phyloP scores from a whole-genome alignment of 1,284 basidiomycete genomes.

The Lentinula novae-zelandiae region DNA sequence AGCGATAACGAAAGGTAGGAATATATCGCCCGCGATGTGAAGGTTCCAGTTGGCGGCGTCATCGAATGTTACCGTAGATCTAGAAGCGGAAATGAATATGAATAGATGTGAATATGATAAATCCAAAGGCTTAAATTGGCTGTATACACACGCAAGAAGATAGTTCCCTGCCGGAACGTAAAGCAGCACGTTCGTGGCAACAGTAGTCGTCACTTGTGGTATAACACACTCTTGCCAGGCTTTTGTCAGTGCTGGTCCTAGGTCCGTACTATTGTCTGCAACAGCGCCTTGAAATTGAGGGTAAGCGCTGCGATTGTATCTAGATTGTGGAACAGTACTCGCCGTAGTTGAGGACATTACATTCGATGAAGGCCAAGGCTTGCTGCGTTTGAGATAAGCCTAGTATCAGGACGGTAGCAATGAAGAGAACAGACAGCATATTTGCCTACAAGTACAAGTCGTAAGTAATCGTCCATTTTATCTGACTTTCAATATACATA shows the following conservation, averaged over 20 bases:
- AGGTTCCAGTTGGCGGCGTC: constrained; percentile 20
- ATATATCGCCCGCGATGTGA: constrained; percentile 18
- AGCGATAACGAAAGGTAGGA: constrained; percentile 20
- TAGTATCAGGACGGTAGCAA: not conserved
- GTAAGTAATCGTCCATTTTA: too few species aligned
- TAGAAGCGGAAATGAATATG: not conserved
- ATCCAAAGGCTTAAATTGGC: too few species aligned
- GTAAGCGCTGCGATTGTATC: too few species aligned
- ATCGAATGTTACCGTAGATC: constrained; percentile 17
- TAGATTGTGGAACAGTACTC: not conserved
- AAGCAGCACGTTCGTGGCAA: constrained; percentile 15
- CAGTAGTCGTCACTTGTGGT: constrained; percentile 12
- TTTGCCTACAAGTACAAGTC: not conserved
- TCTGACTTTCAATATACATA: too few species aligned
- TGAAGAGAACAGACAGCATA: not conserved
- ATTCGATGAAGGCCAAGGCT: not conserved
- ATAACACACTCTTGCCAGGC: constrained; percentile 19
- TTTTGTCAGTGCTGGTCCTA: constrained; percentile 20
- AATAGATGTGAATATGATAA: too few species aligned
- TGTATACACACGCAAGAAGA: constrained; percentile 11
- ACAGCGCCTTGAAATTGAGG: constrained; percentile 15
- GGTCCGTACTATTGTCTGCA: constrained; percentile 22
- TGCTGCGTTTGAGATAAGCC: not conserved
- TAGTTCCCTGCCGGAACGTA: constrained; percentile 15
- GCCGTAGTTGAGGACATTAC: not conserved